Evolutionary conservation across 2,329 filamentous ascomycete species (phyloP).

Genomic region (Diaporthe helianthi): DNA sequence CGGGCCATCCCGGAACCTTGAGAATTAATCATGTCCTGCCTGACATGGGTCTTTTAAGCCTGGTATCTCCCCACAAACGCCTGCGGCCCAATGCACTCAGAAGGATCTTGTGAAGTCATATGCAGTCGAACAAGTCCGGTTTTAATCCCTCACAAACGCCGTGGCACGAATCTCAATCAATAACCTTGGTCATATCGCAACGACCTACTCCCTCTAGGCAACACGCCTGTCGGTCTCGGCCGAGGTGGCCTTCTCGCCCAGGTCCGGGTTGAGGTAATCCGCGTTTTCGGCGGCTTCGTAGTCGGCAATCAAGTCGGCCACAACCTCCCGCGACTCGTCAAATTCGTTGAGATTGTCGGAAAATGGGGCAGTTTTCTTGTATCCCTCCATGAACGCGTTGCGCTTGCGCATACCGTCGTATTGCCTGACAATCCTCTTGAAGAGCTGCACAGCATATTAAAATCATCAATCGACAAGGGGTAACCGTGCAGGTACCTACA

Average conservation of each 20-base stretch:
- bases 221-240: conserved; percentile 61
- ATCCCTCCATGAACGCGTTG: conserved; percentile 94
- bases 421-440: conserved; percentile 90
- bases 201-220: conserved; percentile 40
- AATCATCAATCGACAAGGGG: neutral
- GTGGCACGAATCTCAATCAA: neutral
- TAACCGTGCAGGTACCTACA: conserved; percentile 51
- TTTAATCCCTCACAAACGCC: conserved; percentile 26
- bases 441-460: conserved; percentile 61
- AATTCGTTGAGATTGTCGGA: conserved; percentile 92
- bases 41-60: conserved; percentile 17
- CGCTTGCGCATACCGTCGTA: conserved; percentile 95
- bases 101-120: conserved; percentile 12
- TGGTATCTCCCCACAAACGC: conserved; percentile 34
- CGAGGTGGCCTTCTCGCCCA: conserved; percentile 59
- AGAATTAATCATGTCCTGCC: conserved; percentile 20
- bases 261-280: conserved; percentile 84
- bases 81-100: conserved; percentile 23
- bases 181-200: neutral
- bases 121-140: conserved; percentile 1
- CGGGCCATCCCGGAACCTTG: conserved; percentile 9
- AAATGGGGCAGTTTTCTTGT: conserved; percentile 95
- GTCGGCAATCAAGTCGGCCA: conserved; percentile 88
- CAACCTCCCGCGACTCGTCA: conserved; percentile 91
- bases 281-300: conserved; percentile 94